Conservation (phyloP, 2,329 filamentous ascomycete species). For the Colletotrichum ledebouriae region DNA sequence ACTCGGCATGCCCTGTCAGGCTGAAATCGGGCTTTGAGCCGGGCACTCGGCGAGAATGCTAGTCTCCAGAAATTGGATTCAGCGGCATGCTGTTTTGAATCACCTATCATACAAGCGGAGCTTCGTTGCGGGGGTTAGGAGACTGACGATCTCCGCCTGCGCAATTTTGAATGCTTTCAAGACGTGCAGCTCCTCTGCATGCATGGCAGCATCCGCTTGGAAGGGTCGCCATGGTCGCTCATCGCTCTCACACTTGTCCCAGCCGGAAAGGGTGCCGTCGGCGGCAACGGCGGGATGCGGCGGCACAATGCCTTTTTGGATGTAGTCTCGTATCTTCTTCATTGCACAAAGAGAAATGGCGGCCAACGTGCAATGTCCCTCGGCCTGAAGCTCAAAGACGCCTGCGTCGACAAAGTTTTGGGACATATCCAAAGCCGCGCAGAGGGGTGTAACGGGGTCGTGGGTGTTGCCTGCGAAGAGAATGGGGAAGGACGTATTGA, state of each 20-base stretch:
- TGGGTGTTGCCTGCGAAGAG: constrained; percentile 69
- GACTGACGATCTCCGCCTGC: constrained; percentile 33
- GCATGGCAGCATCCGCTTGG: constrained; percentile 6
- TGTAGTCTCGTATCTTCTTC: constrained; percentile 51
- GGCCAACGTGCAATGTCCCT: constrained; percentile 54
- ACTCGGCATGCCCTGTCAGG: neutral
- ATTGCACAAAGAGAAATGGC: constrained; percentile 54
- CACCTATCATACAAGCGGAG: constrained; percentile 26
- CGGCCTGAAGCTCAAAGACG: constrained; percentile 53
- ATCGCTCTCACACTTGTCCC: constrained; percentile 48
- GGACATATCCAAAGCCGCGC: constrained; percentile 58
- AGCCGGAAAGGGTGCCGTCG: constrained; percentile 44
- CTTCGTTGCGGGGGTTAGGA: constrained; percentile 28
- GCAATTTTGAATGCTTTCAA: constrained; percentile 29
- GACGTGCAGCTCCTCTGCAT: constrained; percentile 20
- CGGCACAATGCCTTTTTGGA: constrained; percentile 53
- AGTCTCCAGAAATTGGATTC: constrained; percentile 14
- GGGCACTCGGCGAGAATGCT: constrained; percentile 11
- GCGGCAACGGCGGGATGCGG: constrained; percentile 42
- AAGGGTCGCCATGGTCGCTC: constrained; percentile 48
- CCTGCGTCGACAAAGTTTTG: constrained; percentile 53
- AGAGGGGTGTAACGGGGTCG: constrained; percentile 71
- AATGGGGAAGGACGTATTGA: constrained; percentile 64
- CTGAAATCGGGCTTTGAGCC: neutral
- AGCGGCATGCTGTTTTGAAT: constrained; percentile 5